Evolutionary conservation across 768 basidiomycete genomes (phyloP).

Genomic region (Naganishia vaughanmartiniae): DNA sequence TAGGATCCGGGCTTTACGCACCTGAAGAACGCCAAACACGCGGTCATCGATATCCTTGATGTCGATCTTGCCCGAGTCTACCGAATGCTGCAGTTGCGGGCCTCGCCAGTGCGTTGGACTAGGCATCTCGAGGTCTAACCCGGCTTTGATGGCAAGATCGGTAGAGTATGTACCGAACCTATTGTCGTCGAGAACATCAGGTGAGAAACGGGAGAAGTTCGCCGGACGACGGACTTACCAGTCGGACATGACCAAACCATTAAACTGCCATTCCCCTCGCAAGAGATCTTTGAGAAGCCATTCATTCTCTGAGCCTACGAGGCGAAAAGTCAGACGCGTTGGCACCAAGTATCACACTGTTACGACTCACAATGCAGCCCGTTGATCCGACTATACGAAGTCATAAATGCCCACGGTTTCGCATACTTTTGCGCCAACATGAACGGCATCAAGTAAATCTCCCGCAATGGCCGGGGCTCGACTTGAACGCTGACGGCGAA

Average conservation of each 20-base stretch:
- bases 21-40: conserved; percentile 49
- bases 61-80: conserved; percentile 63
- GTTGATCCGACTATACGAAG: conserved; percentile 63
- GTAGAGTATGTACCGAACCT: conserved; percentile 70
- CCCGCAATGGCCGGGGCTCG: conserved; percentile 43
- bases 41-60: conserved; percentile 66
- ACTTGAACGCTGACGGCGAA: conserved; percentile 47
- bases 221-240: conserved; percentile 50
- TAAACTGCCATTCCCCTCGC: conserved; percentile 64
- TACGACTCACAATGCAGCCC: conserved; percentile 62
- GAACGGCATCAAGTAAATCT: conserved; percentile 50
- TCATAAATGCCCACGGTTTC: conserved; percentile 40
- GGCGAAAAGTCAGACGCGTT: not conserved
- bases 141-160: conserved; percentile 62
- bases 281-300: conserved; percentile 59
- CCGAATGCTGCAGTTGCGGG: conserved; percentile 51
- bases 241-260: conserved; percentile 64
- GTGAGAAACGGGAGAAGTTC: conserved; percentile 64
- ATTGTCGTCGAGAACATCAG: not conserved
- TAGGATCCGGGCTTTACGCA: not conserved
- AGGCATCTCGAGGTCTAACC: conserved; percentile 56
- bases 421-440: conserved; percentile 61
- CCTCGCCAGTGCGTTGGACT: conserved; percentile 40
- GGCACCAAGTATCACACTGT: conserved; percentile 57
- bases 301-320: conserved; percentile 58